A percentile compares a stretch with the other conserved stretches of the same genome.
phyloP scores from a whole-genome alignment of 1,139 yeast species.

The Debaryomyces subglobosus region DNA sequence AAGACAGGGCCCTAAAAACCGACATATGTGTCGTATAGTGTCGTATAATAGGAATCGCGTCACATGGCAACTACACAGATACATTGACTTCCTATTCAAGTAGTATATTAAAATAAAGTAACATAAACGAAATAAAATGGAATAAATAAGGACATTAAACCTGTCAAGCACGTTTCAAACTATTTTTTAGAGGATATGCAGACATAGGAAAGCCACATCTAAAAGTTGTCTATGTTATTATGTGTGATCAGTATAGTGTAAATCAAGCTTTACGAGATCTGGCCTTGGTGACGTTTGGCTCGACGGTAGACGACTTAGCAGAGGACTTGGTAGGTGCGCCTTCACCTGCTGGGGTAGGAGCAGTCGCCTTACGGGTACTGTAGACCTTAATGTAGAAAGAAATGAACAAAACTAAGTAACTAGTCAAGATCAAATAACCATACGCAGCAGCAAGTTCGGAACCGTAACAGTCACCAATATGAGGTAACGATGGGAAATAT shows the following conservation, averaged over 20 bases:
- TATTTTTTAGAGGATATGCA: not conserved
- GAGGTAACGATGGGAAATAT: conserved; percentile 68
- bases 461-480: conserved; percentile 88
- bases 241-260: not conserved
- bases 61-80: not conserved
- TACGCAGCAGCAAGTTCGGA: conserved; percentile 89
- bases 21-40: not conserved
- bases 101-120: not conserved
- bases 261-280: conserved; percentile 18
- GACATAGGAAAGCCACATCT: not conserved
- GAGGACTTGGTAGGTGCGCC: conserved; percentile 11
- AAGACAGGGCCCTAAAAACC: not conserved
- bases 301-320: conserved; percentile 8
- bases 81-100: conserved; percentile 1
- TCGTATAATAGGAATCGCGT: not conserved
- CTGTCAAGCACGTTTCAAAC: not conserved
- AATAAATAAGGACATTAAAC: conserved; percentile 1
- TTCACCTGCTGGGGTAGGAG: conserved; percentile 13
- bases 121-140: conserved; percentile 1
- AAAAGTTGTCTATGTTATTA: not conserved
- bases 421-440: conserved; percentile 87
- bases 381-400: conserved; percentile 91
- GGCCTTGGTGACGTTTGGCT: conserved; percentile 21
- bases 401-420: conserved; percentile 88
- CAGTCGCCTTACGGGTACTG: conserved; percentile 42